Evolutionary conservation across 1,284 basidiomycete genomes (phyloP).

Genomic region (Taiwanofungus camphoratus): DNA sequence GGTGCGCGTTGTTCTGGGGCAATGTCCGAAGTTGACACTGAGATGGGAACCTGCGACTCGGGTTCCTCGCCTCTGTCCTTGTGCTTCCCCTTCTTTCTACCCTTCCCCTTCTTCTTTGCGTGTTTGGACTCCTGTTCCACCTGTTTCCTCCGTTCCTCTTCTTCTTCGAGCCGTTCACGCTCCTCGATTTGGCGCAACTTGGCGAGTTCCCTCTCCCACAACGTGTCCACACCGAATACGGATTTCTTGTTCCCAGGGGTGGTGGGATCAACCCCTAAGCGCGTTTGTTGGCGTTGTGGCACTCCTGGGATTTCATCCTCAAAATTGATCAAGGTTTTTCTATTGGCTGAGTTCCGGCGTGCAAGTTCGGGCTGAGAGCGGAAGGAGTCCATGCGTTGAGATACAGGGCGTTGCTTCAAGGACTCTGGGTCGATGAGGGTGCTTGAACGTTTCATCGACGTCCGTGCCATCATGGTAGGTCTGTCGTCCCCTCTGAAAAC

Average conservation of each 20-base stretch:
- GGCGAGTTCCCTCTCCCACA: constrained; percentile 76
- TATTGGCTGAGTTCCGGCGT: constrained; percentile 43
- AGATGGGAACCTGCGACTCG: constrained; percentile 1
- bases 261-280: constrained; percentile 17
- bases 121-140: constrained; percentile 37
- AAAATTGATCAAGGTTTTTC: constrained; percentile 57
- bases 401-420: constrained; percentile 41
- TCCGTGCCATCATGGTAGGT: constrained; percentile 80
- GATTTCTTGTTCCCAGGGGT: constrained; percentile 45
- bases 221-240: constrained; percentile 77
- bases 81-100: constrained; percentile 31
- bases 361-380: constrained; percentile 33
- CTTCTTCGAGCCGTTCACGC: constrained; percentile 47
- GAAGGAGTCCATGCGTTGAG: constrained; percentile 39
- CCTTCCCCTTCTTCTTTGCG: constrained; percentile 37
- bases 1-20: constrained; percentile 8
- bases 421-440: constrained; percentile 70
- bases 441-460: constrained; percentile 44
- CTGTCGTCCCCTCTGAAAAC: constrained; percentile 72
- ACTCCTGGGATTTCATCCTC: constrained; percentile 39
- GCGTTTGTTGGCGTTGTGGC: constrained; percentile 15
- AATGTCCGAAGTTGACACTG: constrained; percentile 3
- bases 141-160: constrained; percentile 39
- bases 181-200: constrained; percentile 71
- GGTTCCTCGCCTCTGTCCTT: constrained; percentile 21